Percentiles rank a stretch among this genome's conserved stretches.
phyloP scores from a whole-genome alignment of 2,329 filamentous ascomycete genomes.

The Alternaria arborescens region DNA sequence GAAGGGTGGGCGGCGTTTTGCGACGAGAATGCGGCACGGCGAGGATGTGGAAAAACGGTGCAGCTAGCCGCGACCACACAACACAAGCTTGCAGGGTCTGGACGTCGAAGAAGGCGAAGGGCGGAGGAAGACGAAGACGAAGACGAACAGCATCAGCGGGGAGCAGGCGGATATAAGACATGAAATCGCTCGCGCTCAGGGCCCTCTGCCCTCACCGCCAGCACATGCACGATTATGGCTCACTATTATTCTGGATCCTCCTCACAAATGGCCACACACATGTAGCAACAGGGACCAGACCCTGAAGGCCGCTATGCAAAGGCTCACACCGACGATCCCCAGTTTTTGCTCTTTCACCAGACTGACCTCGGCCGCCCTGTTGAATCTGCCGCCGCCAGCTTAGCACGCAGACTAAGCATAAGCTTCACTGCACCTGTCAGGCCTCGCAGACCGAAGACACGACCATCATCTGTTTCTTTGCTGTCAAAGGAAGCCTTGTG shows the following conservation, averaged over 20 bases:
- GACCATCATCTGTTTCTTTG: background rate
- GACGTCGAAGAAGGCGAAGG: background rate
- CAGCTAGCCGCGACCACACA: slow-evolving; percentile 14
- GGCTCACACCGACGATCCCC: slow-evolving; percentile 17
- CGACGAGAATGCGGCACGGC: slow-evolving; percentile 16
- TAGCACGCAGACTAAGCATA: background rate
- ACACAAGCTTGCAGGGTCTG: slow-evolving; percentile 9
- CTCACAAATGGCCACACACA: slow-evolving; percentile 14
- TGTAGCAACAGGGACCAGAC: slow-evolving; percentile 17
- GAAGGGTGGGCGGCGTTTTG: slow-evolving; percentile 15
- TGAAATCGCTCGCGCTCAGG: background rate
- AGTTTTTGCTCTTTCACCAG: slow-evolving; percentile 14
- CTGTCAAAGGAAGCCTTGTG: slow-evolving; percentile 10
- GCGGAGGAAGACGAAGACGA: background rate
- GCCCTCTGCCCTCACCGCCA: slow-evolving; percentile 13
- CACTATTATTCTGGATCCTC: slow-evolving; percentile 16
- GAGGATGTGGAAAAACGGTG: slow-evolving; percentile 10
- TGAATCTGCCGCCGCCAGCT: slow-evolving; percentile 2
- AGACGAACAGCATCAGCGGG: slow-evolving; percentile 4
- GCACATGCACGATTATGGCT: slow-evolving; percentile 16
- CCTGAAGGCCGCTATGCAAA: slow-evolving; percentile 16
- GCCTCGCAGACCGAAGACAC: background rate
- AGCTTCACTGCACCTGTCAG: slow-evolving; percentile 6
- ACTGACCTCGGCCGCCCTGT: slow-evolving; percentile 11
- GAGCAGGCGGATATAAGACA: slow-evolving; percentile 7